phyloP scores from a whole-genome alignment of 345 rosid species.

The Bretschneidera sinensis region DNA sequence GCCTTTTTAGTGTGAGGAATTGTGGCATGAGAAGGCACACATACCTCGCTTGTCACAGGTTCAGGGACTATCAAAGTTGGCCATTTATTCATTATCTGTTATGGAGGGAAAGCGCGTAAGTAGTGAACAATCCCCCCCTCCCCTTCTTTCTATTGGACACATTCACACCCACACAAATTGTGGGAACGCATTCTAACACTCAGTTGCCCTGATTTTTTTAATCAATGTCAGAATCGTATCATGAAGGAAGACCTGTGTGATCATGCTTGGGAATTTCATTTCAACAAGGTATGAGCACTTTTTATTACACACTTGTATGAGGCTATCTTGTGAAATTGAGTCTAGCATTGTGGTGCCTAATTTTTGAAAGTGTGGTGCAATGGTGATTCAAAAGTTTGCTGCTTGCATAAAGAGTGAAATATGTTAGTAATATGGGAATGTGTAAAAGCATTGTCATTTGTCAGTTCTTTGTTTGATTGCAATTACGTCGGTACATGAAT shows the following conservation, averaged over 20 bases:
- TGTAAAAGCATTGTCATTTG: not conserved
- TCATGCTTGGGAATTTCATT: slow-evolving; percentile 62
- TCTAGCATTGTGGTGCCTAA: no score
- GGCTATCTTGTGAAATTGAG: not conserved
- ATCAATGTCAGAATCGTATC: slow-evolving; percentile 41
- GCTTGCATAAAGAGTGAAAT: no score
- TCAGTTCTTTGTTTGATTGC: not conserved
- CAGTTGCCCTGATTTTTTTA: not conserved
- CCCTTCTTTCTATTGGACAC: not conserved
- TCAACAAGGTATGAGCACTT: slow-evolving; percentile 35
- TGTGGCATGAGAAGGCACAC: slow-evolving; percentile 59
- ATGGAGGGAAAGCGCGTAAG: slow-evolving; percentile 54
- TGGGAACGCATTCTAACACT: not conserved
- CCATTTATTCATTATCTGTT: slow-evolving; percentile 49
- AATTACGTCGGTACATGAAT: not conserved
- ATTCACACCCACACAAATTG: not conserved
- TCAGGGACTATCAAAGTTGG: slow-evolving; percentile 47
- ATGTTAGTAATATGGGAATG: no score
- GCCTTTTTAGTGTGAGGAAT: slow-evolving; percentile 40
- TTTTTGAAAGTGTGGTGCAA: no score
- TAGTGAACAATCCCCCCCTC: not conserved
- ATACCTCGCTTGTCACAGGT: slow-evolving; percentile 45
- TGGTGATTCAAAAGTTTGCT: not conserved
- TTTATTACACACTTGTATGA: not conserved
- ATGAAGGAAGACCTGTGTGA: slow-evolving; percentile 53